Base-by-base conservation (phyloP, 176 grass and related monocot genomes). In the Carex cristatella region DNA sequence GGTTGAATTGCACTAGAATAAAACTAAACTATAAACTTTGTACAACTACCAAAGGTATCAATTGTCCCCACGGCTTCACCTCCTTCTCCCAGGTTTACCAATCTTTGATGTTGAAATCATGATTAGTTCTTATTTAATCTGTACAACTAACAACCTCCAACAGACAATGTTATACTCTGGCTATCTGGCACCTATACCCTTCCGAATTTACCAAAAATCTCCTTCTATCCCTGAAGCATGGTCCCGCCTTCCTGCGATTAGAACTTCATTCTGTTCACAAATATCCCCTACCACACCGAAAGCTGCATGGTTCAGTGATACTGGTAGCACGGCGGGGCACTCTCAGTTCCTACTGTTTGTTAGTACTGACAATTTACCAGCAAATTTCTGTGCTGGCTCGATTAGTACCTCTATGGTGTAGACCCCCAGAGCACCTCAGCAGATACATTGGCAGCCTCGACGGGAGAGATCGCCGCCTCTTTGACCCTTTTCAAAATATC, bases 401-500 rank as follows among this genome's bases (percentile, higher is more conserved):
- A n/a, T 69, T 10, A 51, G 65, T 83, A 67, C 11, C 19, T 63
- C 86, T 87, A 98, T 31, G 87, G 88, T 18, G 88, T 92, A 74
- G 91, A 84, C 49, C 96, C 93, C 93, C 93, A 99, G 11, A 99
- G 93, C 70, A 99, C 93, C 81, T 92, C 90, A 37, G 88, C 58
- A 4, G 95, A 64, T 74, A 95, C 78, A 76, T 86, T 69, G 79
- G 93, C 88, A 55, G 87, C 77, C 85, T 99, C 91, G 2, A 86
- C 89, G 16, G 87, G 86, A 16, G 87, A 86, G 46, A 86, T 87
- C 10, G 85, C 96, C 2, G 85, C 91, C 87, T 95, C 93, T 31
- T 79, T 81, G 83, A 94, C 88, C 38, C 91, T 74, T 65, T 79
- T 88, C 27, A 99, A 80, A 63, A 99, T 90, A 40, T 95, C 93